Evolutionary conservation across 2,329 filamentous ascomycete species (phyloP).

Genomic region (Fulvia fulva): DNA sequence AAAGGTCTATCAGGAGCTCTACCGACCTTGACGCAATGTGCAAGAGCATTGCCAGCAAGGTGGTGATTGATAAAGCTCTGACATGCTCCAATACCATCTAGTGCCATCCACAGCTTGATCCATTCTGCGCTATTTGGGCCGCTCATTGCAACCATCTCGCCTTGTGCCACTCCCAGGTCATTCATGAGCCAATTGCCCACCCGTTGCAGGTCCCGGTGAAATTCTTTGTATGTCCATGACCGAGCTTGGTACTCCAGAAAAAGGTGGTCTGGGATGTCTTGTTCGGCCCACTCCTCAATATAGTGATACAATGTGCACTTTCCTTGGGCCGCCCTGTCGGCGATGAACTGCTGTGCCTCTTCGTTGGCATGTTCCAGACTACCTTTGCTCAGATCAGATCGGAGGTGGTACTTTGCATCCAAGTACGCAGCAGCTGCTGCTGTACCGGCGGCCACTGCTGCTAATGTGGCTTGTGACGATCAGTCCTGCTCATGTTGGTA

Average conservation of each 20-base stretch:
- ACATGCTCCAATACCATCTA: conserved; percentile 55
- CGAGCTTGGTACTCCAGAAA: conserved; percentile 29
- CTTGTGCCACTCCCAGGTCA: conserved; percentile 40
- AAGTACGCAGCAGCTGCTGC: conserved; percentile 50
- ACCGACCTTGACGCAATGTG: conserved; percentile 36
- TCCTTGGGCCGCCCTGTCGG: conserved; percentile 16
- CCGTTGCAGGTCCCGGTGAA: conserved; percentile 64
- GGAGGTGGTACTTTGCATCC: conserved; percentile 65
- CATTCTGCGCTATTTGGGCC: conserved; percentile 35
- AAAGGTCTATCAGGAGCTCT: no score
- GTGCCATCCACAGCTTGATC: conserved; percentile 37
- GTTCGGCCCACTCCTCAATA: conserved; percentile 24
- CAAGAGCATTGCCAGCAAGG: conserved; percentile 31
- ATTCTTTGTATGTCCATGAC: conserved; percentile 67
- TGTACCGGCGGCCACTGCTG: conserved; percentile 27
- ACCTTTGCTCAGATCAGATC: conserved; percentile 52
- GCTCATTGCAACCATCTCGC: conserved; percentile 34
- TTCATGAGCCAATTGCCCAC: conserved; percentile 72
- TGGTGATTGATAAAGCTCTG: conserved; percentile 35
- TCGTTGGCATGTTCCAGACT: conserved; percentile 21
- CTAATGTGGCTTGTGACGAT: conserved; percentile 14
- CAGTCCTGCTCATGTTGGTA: neutral
- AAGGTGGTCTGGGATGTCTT: conserved; percentile 18
- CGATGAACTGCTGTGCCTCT: conserved; percentile 23
- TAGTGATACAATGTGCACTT: conserved; percentile 25